phyloP scores from a whole-genome alignment of 768 basidiomycete genomes.

The Suillus plorans region DNA sequence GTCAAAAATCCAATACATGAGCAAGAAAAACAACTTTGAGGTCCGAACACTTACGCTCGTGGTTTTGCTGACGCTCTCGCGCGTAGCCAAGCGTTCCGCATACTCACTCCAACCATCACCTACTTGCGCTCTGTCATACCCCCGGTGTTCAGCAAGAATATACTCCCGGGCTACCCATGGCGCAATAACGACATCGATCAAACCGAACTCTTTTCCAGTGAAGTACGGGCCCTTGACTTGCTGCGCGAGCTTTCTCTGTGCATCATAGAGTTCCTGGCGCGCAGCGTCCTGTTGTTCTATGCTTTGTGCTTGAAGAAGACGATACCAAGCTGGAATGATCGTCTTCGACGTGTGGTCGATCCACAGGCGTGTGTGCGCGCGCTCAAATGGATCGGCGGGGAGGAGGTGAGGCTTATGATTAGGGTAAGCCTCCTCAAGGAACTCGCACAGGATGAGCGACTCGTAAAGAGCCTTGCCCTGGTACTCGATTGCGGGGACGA shows the following conservation, averaged over 20 bases:
- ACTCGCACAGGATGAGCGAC: conserved; percentile 62
- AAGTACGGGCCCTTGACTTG: conserved; percentile 54
- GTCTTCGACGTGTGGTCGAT: conserved; percentile 54
- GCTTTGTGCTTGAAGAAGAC: conserved; percentile 42
- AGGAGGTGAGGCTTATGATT: conserved; percentile 45
- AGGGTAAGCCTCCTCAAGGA: conserved; percentile 60
- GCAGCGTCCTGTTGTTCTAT: conserved; percentile 35
- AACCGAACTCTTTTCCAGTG: conserved; percentile 50
- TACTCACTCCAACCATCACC: conserved; percentile 47
- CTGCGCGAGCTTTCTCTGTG: conserved; percentile 35
- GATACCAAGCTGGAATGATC: conserved; percentile 52
- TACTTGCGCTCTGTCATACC: conserved; percentile 43
- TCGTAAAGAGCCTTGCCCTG: conserved; percentile 58
- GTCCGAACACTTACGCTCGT: conserved; percentile 31
- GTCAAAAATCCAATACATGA: neutral
- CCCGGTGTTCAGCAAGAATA: conserved; percentile 48
- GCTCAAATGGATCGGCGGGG: conserved; percentile 49
- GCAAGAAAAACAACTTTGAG: neutral
- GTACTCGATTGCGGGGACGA: conserved; percentile 61
- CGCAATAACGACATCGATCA: conserved; percentile 54
- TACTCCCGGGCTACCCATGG: conserved; percentile 56
- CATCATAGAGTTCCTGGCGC: conserved; percentile 38
- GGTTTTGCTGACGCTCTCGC: conserved; percentile 50
- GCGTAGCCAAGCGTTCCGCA: conserved; percentile 37
- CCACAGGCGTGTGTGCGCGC: conserved; percentile 56